phyloP scores from a whole-genome alignment of 192 early-diverging fungal species.

The Dispira simplex region DNA sequence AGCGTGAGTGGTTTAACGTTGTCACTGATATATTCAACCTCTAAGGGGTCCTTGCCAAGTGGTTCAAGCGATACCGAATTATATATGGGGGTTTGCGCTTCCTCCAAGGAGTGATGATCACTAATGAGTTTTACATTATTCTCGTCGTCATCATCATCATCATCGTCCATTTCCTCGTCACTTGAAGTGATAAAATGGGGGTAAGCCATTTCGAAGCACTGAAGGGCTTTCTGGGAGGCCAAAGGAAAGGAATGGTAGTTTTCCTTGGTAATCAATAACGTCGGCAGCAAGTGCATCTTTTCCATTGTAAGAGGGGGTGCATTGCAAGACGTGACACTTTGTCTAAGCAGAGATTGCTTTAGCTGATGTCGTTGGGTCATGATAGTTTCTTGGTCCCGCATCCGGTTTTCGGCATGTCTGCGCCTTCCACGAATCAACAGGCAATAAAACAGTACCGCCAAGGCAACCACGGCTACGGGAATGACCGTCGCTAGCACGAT shows the following conservation, averaged over 20 bases:
- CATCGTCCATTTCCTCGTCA: background rate
- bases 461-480: too few species aligned
- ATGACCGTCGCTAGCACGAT: too few species aligned
- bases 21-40: background rate
- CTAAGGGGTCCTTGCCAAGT: background rate
- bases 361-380: too few species aligned
- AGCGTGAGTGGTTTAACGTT: background rate
- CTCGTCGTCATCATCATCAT: background rate
- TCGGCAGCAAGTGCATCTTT: background rate
- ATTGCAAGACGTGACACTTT: background rate
- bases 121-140: background rate
- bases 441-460: background rate
- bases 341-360: background rate
- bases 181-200: background rate
- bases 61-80: background rate
- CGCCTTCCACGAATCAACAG: background rate
- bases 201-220: background rate
- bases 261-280: background rate
- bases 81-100: background rate
- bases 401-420: too few species aligned
- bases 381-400: too few species aligned
- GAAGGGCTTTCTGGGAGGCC: background rate
- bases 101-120: background rate
- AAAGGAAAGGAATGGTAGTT: background rate
- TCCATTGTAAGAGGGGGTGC: background rate